Evolutionary conservation across 2,329 filamentous ascomycete genomes (phyloP).

Genomic region (Cladosporium sp.): DNA sequence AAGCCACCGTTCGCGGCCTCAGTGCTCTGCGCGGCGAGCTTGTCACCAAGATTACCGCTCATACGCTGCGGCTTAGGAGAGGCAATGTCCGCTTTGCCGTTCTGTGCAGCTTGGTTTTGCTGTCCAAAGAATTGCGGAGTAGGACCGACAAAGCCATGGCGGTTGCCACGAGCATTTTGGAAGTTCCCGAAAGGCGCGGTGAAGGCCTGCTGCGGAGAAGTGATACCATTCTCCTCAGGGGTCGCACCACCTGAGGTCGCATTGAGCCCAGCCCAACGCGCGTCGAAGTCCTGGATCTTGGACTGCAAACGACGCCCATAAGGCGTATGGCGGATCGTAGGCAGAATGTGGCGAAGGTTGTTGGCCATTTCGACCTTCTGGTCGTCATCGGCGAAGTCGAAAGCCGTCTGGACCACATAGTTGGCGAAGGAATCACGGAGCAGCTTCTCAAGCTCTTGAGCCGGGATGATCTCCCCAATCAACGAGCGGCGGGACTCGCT

Average conservation of each 20-base stretch:
- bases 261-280: slow-evolving; percentile 36
- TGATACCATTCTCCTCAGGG: slow-evolving; percentile 12
- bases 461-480: slow-evolving; percentile 73
- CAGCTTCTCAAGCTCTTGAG: slow-evolving; percentile 78
- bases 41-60: slow-evolving; percentile 19
- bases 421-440: slow-evolving; percentile 93
- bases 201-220: slow-evolving; percentile 1
- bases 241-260: slow-evolving; percentile 9
- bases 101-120: slow-evolving; percentile 4
- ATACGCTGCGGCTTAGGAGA: slow-evolving; percentile 29
- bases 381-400: slow-evolving; percentile 74
- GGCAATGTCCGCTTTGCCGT: slow-evolving; percentile 20
- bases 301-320: slow-evolving; percentile 91
- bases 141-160: slow-evolving; percentile 26
- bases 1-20: background rate
- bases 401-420: slow-evolving; percentile 95
- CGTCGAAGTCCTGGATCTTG: slow-evolving; percentile 67
- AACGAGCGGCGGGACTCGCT: slow-evolving; percentile 71
- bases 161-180: slow-evolving; percentile 24
- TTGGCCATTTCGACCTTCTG: slow-evolving; percentile 76
- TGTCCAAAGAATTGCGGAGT: slow-evolving; percentile 21
- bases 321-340: slow-evolving; percentile 81
- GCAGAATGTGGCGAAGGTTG: slow-evolving; percentile 77
- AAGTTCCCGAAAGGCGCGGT: slow-evolving; percentile 17
- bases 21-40: slow-evolving; percentile 10